Conservation (phyloP, 495 filamentous ascomycete genomes). For the Daldinia caldariorum region DNA sequence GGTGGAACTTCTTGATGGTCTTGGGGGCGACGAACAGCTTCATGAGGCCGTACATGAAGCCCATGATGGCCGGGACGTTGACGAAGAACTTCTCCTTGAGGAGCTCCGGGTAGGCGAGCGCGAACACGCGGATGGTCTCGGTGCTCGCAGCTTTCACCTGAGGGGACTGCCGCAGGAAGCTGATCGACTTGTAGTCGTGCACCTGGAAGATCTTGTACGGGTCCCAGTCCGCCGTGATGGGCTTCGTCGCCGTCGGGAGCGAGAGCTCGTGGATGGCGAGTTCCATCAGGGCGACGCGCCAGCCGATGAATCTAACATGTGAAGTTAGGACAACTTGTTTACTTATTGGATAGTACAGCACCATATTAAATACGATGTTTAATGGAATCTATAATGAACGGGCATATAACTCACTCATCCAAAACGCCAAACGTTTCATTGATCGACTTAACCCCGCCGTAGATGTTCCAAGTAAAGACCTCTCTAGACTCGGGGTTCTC, state of each 20-base stretch:
- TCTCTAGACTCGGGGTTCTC: conserved; percentile 58
- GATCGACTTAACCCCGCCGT: conserved; percentile 77
- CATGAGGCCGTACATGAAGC: conserved; percentile 82
- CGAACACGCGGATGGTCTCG: conserved; percentile 81
- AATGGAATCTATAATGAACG: neutral
- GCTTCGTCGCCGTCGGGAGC: conserved; percentile 69
- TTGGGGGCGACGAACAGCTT: conserved; percentile 81
- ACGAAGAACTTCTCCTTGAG: conserved; percentile 92
- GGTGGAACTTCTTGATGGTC: conserved; percentile 86
- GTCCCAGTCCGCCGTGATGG: conserved; percentile 79
- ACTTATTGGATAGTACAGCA: no score
- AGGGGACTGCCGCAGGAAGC: conserved; percentile 78
- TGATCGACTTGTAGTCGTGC: conserved; percentile 87
- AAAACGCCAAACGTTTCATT: conserved; percentile 79
- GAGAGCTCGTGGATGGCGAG: conserved; percentile 74
- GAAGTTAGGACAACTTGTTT: neutral
- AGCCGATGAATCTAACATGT: conserved; percentile 74
- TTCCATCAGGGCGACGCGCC: conserved; percentile 90
- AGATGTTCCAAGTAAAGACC: conserved; percentile 85
- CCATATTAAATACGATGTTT: no score
- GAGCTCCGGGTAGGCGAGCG: conserved; percentile 84
- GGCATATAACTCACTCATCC: conserved; percentile 68
- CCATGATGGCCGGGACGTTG: conserved; percentile 88
- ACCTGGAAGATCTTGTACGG: conserved; percentile 89
- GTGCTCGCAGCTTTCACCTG: conserved; percentile 74